A percentile compares a stretch with the other conserved stretches of the same genome.
Evolutionary conservation across 495 filamentous ascomycete genomes (phyloP).

Genomic region (Penicillium bovifimosum): DNA sequence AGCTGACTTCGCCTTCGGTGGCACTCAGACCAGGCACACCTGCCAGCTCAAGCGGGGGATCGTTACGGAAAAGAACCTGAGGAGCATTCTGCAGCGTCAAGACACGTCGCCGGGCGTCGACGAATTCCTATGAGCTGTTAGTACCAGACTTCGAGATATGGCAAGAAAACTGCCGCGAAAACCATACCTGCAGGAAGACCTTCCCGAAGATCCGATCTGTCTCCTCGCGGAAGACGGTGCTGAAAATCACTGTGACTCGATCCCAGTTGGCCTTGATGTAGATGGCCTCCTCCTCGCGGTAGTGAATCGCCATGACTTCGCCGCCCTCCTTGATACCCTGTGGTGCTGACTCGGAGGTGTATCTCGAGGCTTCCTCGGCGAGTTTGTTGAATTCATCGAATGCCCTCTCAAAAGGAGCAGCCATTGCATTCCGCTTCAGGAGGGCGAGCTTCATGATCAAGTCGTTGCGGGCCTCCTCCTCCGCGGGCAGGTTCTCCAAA

Average conservation of each 20-base stretch:
- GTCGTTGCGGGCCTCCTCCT: constrained; percentile 74
- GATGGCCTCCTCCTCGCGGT: constrained; percentile 98
- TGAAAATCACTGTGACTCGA: constrained; percentile 97
- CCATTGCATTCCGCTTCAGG: constrained; percentile 96
- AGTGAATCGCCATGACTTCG: constrained; percentile 93
- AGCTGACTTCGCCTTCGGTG: constrained; percentile 79
- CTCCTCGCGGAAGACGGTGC: constrained; percentile 94
- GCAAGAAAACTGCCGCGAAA: neutral
- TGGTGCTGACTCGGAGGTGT: constrained; percentile 84
- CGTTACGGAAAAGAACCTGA: constrained; percentile 94
- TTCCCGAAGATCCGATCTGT: constrained; percentile 96
- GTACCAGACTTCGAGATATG: neutral
- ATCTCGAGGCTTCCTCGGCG: constrained; percentile 80
- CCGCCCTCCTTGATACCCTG: constrained; percentile 83
- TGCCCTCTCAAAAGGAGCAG: constrained; percentile 92
- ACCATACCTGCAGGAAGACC: constrained; percentile 68
- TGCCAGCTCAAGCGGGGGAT: constrained; percentile 87
- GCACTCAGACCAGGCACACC: constrained; percentile 72
- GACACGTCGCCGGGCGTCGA: constrained; percentile 80
- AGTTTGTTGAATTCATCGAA: constrained; percentile 88
- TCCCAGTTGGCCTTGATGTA: constrained; percentile 97
- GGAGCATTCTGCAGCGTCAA: constrained; percentile 91
- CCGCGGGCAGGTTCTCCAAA: constrained; percentile 75
- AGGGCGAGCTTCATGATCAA: constrained; percentile 79
- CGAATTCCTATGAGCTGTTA: constrained; percentile 66